Base-by-base conservation (phyloP, 2,329 filamentous ascomycete species). In the Claviceps digitariae region DNA sequence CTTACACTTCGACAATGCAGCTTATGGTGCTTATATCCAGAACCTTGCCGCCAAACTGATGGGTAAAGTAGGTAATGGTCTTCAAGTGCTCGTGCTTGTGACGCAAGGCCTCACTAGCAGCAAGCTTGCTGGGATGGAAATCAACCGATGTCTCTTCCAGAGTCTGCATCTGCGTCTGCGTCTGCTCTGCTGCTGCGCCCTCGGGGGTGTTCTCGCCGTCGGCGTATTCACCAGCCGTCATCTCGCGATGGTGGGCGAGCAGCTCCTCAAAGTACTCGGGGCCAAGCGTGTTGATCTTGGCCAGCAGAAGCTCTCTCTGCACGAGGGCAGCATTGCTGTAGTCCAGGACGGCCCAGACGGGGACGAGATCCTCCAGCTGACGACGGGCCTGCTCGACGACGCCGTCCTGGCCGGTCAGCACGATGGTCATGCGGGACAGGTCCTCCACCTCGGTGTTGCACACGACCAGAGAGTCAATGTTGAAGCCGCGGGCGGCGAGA, bases 231-330 rank as follows among this genome's bases (percentile, higher is more conserved):
- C 68, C 68, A 20, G 74, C 70, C 27, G 77, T 76, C 52, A 97
- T 95, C 73, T 97, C 93, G 55, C 90, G 84, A 72, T 98, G 93
- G 71, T 98, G 93, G 53, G 89, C 85, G 60, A 96, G 82, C 54
- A 98, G 79, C 73, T 98, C 93, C 73, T 97, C 91, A 63, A 96
- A 98, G 73, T 95, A 96, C 75, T 98, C 93, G 6, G 93, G 93
- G 0, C 93, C 93, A 40, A 98, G 79, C 57, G 95, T 95, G 69
- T 91, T 95, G 72, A 98, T 81, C 77, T 98, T 98, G 63, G 93
- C 91, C 40, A 98, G 82, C 9, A 98, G 79, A 31, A 98, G 78
- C 72, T 98, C 93, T 57, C 93, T 85, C 79, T 98, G 93, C 21
- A 98, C 93, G 25, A 98, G 82, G 2, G 93, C 88, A 5, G 93